A percentile compares a stretch with the other conserved stretches of the same genome.
phyloP scores from a whole-genome alignment of 176 grass and related monocot species.

The Eleusine coracana region DNA sequence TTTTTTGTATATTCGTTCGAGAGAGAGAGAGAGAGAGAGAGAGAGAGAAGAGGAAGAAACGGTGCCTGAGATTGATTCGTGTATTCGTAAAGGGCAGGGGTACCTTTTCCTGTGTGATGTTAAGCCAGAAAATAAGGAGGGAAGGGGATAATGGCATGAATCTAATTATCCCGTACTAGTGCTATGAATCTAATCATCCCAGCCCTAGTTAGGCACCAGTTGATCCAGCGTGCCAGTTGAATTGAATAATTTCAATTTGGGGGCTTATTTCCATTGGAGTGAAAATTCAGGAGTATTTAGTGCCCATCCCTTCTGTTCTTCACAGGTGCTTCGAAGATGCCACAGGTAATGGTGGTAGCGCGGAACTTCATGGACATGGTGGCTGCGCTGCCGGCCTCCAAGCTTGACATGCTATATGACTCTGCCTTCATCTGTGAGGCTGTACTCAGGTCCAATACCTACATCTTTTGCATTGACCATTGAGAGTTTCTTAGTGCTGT shows the following conservation, averaged over 20 bases:
- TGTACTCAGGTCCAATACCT: slow-evolving; percentile 61
- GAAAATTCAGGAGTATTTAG: background rate
- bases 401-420: slow-evolving; percentile 84
- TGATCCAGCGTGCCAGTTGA: background rate
- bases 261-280: background rate
- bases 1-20: too few species aligned
- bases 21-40: too few species aligned
- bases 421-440: slow-evolving; percentile 94
- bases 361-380: slow-evolving; percentile 99
- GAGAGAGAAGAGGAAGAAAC: too few species aligned
- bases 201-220: background rate
- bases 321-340: slow-evolving; percentile 60
- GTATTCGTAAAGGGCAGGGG: too few species aligned
- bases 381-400: slow-evolving; percentile 70
- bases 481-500: background rate
- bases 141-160: too few species aligned
- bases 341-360: slow-evolving; percentile 81
- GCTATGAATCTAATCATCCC: too few species aligned
- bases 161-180: too few species aligned
- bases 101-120: too few species aligned
- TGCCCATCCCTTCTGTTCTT: background rate
- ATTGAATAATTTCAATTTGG: background rate
- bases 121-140: too few species aligned
- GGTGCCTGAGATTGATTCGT: too few species aligned
- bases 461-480: background rate